These are phyloP conservation scores for Vigna angularis DNA, from an alignment of 306 rosid genomes.

Conservation along the genomic window DNA sequence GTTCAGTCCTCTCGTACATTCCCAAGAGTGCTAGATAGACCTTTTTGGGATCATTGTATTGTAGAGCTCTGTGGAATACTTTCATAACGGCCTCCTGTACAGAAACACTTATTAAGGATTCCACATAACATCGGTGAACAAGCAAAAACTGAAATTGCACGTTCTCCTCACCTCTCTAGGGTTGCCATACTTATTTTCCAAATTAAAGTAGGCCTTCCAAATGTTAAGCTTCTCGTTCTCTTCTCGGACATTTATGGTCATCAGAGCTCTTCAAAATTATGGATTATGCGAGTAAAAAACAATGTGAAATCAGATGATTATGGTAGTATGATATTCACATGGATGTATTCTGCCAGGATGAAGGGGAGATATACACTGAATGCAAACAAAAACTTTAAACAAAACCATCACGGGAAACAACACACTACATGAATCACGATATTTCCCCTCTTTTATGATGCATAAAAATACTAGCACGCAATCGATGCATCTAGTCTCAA, in stretches of 20 bases:
- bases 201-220: conserved; percentile 91
- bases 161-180: conserved; percentile 74
- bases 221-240: conserved; percentile 92
- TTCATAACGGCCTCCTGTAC: conserved; percentile 81
- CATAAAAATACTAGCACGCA: background rate
- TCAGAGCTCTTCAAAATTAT: conserved; percentile 74
- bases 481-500: background rate
- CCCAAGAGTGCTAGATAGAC: conserved; percentile 84
- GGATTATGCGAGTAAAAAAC: conserved; percentile 23
- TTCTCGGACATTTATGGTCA: conserved; percentile 82
- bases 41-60: conserved; percentile 77
- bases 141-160: conserved; percentile 15
- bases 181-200: conserved; percentile 85
- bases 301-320: conserved; percentile 28
- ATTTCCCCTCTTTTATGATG: background rate
- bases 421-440: background rate
- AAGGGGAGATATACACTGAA: background rate
- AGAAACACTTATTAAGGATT: conserved; percentile 31
- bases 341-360: background rate
- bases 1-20: conserved; percentile 87
- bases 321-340: conserved; percentile 18
- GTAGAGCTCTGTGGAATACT: conserved; percentile 82
- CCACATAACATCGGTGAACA: conserved; percentile 8
- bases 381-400: conserved; percentile 6
- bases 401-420: background rate